These are phyloP conservation scores for Yueomyces sinensis DNA, from an alignment of 805 yeast species.

Conservation along the genomic window DNA sequence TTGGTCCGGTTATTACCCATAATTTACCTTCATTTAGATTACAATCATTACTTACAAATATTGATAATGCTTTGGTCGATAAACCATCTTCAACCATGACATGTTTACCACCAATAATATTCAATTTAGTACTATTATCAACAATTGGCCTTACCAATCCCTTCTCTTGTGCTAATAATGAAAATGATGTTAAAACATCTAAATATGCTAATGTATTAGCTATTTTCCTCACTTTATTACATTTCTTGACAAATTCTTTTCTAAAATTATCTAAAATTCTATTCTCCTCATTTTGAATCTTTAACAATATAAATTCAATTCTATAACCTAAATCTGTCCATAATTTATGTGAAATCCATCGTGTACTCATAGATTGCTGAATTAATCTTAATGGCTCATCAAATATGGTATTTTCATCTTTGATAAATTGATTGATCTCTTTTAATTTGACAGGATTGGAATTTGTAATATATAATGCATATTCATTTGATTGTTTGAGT, in stretches of 20 bases:
- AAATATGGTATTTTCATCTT: constrained; percentile 2
- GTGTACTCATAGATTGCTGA: constrained; percentile 30
- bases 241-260: constrained; percentile 29
- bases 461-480: constrained; percentile 38
- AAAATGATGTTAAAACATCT: constrained; percentile 65
- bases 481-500: constrained; percentile 30
- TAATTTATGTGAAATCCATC: constrained; percentile 33
- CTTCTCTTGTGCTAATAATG: constrained; percentile 55
- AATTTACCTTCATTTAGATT: constrained; percentile 17
- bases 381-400: constrained; percentile 18
- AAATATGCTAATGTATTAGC: constrained; percentile 45
- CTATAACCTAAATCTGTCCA: constrained; percentile 41
- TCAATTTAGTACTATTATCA: constrained; percentile 32
- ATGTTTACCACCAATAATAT: constrained; percentile 62
- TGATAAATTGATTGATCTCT: constrained; percentile 11
- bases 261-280: constrained; percentile 38
- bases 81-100: constrained; percentile 74
- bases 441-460: constrained; percentile 17
- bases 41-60: constrained; percentile 24
- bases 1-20: constrained; percentile 77
- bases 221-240: constrained; percentile 35
- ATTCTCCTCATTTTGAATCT: constrained; percentile 44
- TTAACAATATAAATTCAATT: constrained; percentile 31
- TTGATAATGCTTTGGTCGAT: constrained; percentile 28
- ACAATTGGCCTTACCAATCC: constrained; percentile 55